Evolutionary conservation across 2,329 filamentous ascomycete genomes (phyloP), one percentile per base, ranked within the genome.

Genomic region (Pestalotiopsis fici): DNA sequence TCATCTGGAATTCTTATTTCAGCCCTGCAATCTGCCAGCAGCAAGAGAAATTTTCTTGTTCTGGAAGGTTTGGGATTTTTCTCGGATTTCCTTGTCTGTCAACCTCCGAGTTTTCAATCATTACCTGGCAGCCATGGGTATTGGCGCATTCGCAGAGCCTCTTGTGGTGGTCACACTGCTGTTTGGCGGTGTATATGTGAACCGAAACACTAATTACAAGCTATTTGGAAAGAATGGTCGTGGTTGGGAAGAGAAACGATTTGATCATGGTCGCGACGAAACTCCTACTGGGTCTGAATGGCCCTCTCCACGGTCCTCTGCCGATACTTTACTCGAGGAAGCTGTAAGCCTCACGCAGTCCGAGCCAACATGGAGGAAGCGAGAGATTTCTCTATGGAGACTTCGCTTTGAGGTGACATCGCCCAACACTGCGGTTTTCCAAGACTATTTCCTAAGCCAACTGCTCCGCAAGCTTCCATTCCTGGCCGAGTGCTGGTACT

Each of bases 401-500:
- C 81, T 83, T 71, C 80, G 76, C 64, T 82, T 76, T 59, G 79
- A 83, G 37, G 81, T 91, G 23, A 81, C 81, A 5, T 87, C 87
- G 21, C 90, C 90, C 2, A 90, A 92, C 75, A 91, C 89, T 1
- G 80, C 81, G 50, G 80, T 87, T 6, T 91, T 90, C 73, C 83
- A 85, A 70, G 83, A 87, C 69, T 85, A 87, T 59, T 78, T 90
- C 13, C 80, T 92, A 63, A 91, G 89, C 75, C 84, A 90, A 4
- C 71, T 93, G 43, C 83, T 93, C 15, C 83, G 83, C 67, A 90
- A 87, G 74, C 88, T 92, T 71, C 91, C 92, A 0, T 94, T 94
- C 75, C 77, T 93, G 31, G 89, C 90, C 1, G 92, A 94, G 78
- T 90, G 87, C 54, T 93, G 91, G 90, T 93, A 93, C 73, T 93